Evolutionary conservation across 495 filamentous ascomycete genomes (phyloP), one percentile per base, ranked within the genome.

Genomic region (Daldinia decipiens): DNA sequence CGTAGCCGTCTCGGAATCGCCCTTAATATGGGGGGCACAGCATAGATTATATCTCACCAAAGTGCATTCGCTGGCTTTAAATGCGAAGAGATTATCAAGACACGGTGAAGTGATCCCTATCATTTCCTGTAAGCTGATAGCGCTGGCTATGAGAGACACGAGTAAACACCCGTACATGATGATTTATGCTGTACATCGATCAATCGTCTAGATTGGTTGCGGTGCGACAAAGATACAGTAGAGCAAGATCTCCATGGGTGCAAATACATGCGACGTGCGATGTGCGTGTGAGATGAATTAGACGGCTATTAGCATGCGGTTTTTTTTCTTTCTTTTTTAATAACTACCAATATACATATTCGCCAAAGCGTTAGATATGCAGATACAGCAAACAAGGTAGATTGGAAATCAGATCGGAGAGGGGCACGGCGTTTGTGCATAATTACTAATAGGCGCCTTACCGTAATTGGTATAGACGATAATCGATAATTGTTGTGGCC

Each of bases 201-300:
- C 24, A 29, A 21, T 31, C 12, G 27, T 53, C 50, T 53, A 53
- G 50, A 53, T 53, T 31, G 26, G 27, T 53, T 31, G 50, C 29
- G 17, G 40, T 47, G 24, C 5, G 7, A 53, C 50, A 27, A 53
- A 31, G 50, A 53, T 53, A 53, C 24, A 13, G 50, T 47, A 47
- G 43, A 47, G 43, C 43, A 47, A 47, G 43, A 47, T 47, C 43
- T 47, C 43, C 43, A 24, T 47, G 43, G 43, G 43, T 24, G 43
- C 3, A 47, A 47, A 47, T 47, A 47, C 43, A 47, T 47, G 24
- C 2, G 19, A 47, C 24, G 43, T 24, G 43, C 17, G 19, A 47
- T 47, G 43, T 24, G 43, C 17, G 21, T 24, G 21, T 24, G 21
- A 24, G 21, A 24, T 24, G 21, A 24, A 2, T 24, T 24, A 24